A percentile compares a stretch with the other conserved stretches of the same genome.
phyloP scores from a whole-genome alignment of 164 flowering plant genomes.

The Pachysandra terminalis region DNA sequence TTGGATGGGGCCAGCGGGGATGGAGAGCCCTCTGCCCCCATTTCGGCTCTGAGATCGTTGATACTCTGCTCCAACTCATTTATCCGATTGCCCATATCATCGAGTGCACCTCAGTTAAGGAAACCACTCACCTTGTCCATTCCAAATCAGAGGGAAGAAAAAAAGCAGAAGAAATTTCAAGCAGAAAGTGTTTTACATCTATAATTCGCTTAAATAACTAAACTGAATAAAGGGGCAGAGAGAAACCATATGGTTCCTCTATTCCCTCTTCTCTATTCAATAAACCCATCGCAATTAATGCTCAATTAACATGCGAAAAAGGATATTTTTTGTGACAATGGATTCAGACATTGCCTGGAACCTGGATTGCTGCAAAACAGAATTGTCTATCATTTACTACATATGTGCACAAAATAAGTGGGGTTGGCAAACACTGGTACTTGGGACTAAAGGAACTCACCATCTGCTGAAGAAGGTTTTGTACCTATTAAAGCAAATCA shows the following conservation, averaged over 20 bases:
- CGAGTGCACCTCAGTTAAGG: conserved; percentile 51
- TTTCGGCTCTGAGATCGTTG: conserved; percentile 56
- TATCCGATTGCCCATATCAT: conserved; percentile 67
- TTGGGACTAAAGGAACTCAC: conserved; percentile 41
- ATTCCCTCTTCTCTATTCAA: neutral
- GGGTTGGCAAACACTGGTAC: neutral
- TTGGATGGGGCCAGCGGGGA: conserved; percentile 40
- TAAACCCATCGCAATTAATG: no score
- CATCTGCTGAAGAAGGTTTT: conserved; percentile 86
- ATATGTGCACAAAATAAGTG: no score
- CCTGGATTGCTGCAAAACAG: conserved; percentile 78
- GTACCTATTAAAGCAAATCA: conserved; percentile 50
- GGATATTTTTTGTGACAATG: conserved; percentile 92
- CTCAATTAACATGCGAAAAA: conserved; percentile 24
- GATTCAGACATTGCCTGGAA: conserved; percentile 88
- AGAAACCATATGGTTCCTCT: no score
- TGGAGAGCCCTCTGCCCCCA: conserved; percentile 63
- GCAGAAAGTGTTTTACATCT: neutral
- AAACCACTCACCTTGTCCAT: neutral
- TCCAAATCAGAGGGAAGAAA: neutral
- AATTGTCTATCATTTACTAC: neutral
- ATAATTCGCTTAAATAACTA: no score
- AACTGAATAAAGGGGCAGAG: no score
- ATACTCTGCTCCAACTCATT: conserved; percentile 68
- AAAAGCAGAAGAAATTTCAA: no score